Evolutionary conservation across 2,329 filamentous ascomycete genomes (phyloP).

Genomic region (Gnomoniopsis sp.): DNA sequence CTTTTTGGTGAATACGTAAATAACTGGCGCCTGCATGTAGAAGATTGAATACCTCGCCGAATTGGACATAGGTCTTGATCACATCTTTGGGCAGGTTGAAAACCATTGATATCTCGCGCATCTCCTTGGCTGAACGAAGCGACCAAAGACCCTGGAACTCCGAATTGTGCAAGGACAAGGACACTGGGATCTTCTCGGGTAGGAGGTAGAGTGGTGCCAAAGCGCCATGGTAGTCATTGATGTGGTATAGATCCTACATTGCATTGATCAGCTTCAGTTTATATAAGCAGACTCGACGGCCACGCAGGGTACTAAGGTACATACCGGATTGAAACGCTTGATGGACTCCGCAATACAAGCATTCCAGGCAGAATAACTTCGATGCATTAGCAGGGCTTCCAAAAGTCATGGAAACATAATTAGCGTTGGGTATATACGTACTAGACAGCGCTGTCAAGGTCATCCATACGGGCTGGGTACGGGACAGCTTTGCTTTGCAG

Average conservation of each 20-base stretch:
- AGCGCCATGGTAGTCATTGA: constrained; percentile 36
- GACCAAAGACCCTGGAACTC: constrained; percentile 68
- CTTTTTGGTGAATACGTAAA: constrained; percentile 60
- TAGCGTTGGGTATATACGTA: too few species aligned
- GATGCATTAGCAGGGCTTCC: too few species aligned
- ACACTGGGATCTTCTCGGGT: constrained; percentile 57
- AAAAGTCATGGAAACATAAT: too few species aligned
- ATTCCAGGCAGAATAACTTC: constrained; percentile 50
- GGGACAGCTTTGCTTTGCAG: constrained; percentile 58
- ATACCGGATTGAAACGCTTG: constrained; percentile 41
- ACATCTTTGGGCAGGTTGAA: constrained; percentile 58
- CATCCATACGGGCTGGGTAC: constrained; percentile 63
- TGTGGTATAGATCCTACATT: constrained; percentile 33
- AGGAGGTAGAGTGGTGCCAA: constrained; percentile 61
- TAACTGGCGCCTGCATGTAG: constrained; percentile 58
- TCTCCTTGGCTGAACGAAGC: constrained; percentile 57
- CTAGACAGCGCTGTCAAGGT: constrained; percentile 63
- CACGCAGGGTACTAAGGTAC: background rate
- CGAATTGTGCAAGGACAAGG: constrained; percentile 63
- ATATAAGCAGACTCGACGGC: background rate
- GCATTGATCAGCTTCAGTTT: constrained; percentile 12
- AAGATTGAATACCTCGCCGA: constrained; percentile 64
- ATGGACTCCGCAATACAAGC: constrained; percentile 61
- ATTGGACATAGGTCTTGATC: constrained; percentile 59
- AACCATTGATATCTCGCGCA: constrained; percentile 58